phyloP scores from a whole-genome alignment of 257 asterid species.

The Echium plantagineum region DNA sequence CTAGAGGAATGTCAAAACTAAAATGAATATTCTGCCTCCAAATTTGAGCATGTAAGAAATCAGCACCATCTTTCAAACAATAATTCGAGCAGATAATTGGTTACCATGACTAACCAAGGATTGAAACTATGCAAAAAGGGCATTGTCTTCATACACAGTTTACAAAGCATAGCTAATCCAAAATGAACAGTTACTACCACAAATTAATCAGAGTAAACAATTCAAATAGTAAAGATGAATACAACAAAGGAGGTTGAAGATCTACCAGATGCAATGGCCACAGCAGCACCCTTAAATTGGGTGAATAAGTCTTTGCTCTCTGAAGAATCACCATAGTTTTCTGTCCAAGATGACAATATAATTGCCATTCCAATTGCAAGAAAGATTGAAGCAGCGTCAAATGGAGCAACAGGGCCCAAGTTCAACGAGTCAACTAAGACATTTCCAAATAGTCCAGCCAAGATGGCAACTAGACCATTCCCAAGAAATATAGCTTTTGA shows the following conservation, averaged over 20 bases:
- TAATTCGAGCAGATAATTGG: too few relatives aligned
- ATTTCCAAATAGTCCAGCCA: slow-evolving; percentile 87
- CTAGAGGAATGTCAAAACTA: too few relatives aligned
- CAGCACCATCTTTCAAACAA: too few relatives aligned
- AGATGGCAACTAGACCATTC: slow-evolving; percentile 90
- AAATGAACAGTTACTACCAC: too few relatives aligned
- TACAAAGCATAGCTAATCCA: not conserved
- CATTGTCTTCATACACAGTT: not conserved
- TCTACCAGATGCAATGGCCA: slow-evolving; percentile 90
- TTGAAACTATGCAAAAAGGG: too few relatives aligned
- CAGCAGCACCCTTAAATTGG: slow-evolving; percentile 89
- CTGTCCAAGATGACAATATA: slow-evolving; percentile 80
- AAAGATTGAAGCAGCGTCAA: slow-evolving; percentile 82
- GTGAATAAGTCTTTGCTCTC: slow-evolving; percentile 82
- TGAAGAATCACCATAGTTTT: slow-evolving; percentile 86
- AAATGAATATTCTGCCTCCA: too few relatives aligned
- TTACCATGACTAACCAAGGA: too few relatives aligned
- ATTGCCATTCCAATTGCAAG: slow-evolving; percentile 84
- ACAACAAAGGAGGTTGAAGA: not conserved
- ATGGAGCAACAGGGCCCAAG: slow-evolving; percentile 94
- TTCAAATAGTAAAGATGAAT: not conserved
- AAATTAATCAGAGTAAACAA: too few relatives aligned
- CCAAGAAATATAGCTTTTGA: slow-evolving; percentile 96
- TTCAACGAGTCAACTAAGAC: slow-evolving; percentile 60
- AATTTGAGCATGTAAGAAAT: too few relatives aligned